Evolutionary conservation across 202 grass and related monocot genomes (phyloP), one percentile per base, ranked within the genome.

Genomic region (Hordeum pubiflorum): DNA sequence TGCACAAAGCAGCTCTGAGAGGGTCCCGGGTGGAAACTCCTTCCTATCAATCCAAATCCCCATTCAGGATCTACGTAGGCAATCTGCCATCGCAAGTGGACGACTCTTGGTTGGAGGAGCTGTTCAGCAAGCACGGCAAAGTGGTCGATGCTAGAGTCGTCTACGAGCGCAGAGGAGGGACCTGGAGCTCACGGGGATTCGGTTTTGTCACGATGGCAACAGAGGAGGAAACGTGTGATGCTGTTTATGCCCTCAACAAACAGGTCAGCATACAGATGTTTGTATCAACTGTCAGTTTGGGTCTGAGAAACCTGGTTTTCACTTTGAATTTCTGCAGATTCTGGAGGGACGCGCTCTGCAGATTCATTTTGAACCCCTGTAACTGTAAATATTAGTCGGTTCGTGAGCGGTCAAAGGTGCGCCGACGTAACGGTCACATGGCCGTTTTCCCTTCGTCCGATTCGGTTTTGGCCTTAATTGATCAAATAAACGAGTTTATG

Each of bases 51-150:
- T 14, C 41, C 41, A 14, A 44, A 12, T 13, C 41, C 12, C 3
- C 41, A 44, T 91, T 88, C 63, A 88, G 91, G 71, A 82, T 89
- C 32, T 97, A 97, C 41, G 94, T 91, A 52, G 94, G 94, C 27
- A 97, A 97, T 79, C 75, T 97, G 73, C 85, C 94, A 10, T 93
- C 89, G 94, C 73, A 85, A 84, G 87, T 58, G 1, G 94, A 93
- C 14, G 91, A 97, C 72, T 73, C 83, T 34, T 84, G 89, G 36
- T 59, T 93, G 72, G 57, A 84, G 57, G 84, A 93, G 68, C 22
- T 97, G 52, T 97, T 97, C 62, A 90, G 87, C 4, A 87, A 97
- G 80, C 82, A 89, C 5, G 94, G 94, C 20, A 78, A 97, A 63
- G 94, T 97, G 7, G 73, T 93, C 50, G 83, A 87, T 23, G 84